phyloP scores from a whole-genome alignment of 345 rosid species.

The Eucalyptus cloeziana region DNA sequence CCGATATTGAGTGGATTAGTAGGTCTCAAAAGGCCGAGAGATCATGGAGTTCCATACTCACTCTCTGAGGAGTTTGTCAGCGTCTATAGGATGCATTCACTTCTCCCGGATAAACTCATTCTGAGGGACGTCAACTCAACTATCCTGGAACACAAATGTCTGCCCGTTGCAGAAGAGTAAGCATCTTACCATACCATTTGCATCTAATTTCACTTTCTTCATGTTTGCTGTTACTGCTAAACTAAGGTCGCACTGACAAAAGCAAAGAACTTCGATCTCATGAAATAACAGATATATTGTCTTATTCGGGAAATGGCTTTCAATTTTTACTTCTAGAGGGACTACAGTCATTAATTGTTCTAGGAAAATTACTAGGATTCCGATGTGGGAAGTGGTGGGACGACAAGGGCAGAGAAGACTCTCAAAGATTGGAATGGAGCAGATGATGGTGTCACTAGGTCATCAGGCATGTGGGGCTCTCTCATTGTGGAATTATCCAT shows the following conservation, averaged over 20 bases:
- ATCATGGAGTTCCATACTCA: constrained; percentile 74
- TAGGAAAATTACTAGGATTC: constrained; percentile 22
- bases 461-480: constrained; percentile 60
- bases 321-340: neutral
- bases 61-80: constrained; percentile 66
- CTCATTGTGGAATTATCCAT: constrained; percentile 63
- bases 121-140: constrained; percentile 37
- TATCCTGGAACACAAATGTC: constrained; percentile 16
- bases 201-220: neutral
- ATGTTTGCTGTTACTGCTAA: neutral
- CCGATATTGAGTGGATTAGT: constrained; percentile 57
- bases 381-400: constrained; percentile 47
- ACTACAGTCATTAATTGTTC: neutral
- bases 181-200: neutral
- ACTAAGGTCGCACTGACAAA: neutral
- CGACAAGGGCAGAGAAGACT: constrained; percentile 29
- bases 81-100: constrained; percentile 65
- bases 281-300: neutral
- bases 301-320: neutral
- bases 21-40: constrained; percentile 57
- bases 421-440: constrained; percentile 45
- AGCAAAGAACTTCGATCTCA: neutral
- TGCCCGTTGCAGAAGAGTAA: constrained; percentile 39
- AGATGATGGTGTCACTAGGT: constrained; percentile 64
- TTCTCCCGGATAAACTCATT: constrained; percentile 46